Base-by-base conservation (phyloP, 1,284 basidiomycete genomes). In the Melanopsichium pennsylvanicum region DNA sequence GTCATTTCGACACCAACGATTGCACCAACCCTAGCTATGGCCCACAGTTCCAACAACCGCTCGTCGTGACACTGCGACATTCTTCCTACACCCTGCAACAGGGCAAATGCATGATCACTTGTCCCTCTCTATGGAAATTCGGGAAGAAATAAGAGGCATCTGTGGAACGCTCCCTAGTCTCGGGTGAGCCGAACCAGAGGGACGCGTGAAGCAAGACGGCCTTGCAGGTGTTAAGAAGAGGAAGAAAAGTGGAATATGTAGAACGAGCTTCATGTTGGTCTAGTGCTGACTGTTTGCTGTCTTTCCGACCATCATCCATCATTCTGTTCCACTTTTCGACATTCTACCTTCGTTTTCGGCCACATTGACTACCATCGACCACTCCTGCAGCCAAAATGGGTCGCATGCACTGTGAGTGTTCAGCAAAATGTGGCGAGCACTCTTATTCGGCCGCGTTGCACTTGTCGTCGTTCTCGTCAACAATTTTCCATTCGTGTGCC, bases 371-470 rank as follows among this genome's bases (percentile, higher is more conserved):
- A 46, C 19, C 23, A 45, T 43, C 13, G 8, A 36, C 54, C 56
- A 58, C 42, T 41, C 35, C 51, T 29, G 9, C 51, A 75, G 74
- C 51, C 75, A 77, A 72, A 55, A 80, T 80, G 78, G 78, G 78
- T 78, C 78, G 78, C 69, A 80, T 80, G 78, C 76, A 80, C 74
- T 76, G 66, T 72, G 59, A 70, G 66, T 63, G 39, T 51, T 43
- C 41, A 41, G 34, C 50, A 29, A 29, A 7, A 15, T 35, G 21
- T 21, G 50, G 58, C 58, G 50, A 61, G 58, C 58, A 55, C 51
- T 45, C 34, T 29, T 7, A 8, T 8, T 29, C 27, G 27, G 27
- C 27, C 4, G 9, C 26, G 19, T 12, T 19, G 13, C 23, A 25
- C 35, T 23, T 43, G n/a, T 38, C 36, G 39, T 42, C 44, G 13